These are phyloP conservation scores for Streptanthus diversifolius DNA, from an alignment of 345 rosid genomes.

Conservation along the genomic window DNA sequence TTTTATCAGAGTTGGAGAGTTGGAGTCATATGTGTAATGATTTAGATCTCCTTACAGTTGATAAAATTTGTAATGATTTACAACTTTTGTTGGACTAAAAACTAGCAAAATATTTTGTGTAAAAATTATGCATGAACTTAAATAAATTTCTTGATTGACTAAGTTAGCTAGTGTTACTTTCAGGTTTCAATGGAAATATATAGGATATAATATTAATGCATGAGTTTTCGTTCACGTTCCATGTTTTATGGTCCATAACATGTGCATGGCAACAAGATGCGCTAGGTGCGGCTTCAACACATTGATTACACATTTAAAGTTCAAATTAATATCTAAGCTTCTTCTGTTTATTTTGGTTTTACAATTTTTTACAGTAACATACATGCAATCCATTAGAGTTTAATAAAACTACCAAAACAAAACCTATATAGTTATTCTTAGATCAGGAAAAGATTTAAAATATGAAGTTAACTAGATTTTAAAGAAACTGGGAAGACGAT, in stretches of 20 bases:
- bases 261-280: slow-evolving; percentile 25
- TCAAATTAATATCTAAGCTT: neutral
- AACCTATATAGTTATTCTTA: neutral
- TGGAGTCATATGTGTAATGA: neutral
- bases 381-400: neutral
- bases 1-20: neutral
- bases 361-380: neutral
- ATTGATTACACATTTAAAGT: slow-evolving; percentile 14
- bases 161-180: neutral
- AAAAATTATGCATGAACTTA: neutral
- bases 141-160: neutral
- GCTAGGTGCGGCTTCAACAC: slow-evolving; percentile 15
- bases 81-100: neutral
- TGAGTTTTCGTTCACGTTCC: slow-evolving; percentile 1
- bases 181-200: neutral
- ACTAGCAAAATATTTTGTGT: neutral
- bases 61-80: neutral
- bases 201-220: slow-evolving; percentile 2
- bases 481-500: neutral
- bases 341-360: neutral
- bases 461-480: neutral
- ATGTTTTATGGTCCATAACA: slow-evolving; percentile 14
- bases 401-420: neutral
- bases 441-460: neutral
- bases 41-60: no score